These are phyloP conservation scores for Oldenlandia corymbosa DNA, from an alignment of 257 asterid genomes.

Conservation along the genomic window DNA sequence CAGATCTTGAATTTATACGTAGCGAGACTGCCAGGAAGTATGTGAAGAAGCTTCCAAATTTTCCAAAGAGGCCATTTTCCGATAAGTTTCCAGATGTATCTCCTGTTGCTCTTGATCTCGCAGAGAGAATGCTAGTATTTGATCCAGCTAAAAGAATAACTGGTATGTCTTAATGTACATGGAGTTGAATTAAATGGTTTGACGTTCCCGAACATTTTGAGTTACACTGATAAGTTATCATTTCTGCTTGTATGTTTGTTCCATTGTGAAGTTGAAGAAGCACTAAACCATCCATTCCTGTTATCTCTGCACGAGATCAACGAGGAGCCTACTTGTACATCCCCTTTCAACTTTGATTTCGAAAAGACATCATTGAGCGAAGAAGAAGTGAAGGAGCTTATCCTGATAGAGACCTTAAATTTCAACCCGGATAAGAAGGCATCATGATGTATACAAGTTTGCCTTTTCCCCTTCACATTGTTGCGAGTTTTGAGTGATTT, in stretches of 20 bases:
- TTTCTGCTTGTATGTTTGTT: conserved; percentile 1
- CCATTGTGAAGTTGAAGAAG: conserved; percentile 61
- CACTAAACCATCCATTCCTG: conserved; percentile 70
- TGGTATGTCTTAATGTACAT: conserved; percentile 35
- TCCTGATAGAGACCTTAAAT: conserved; percentile 69
- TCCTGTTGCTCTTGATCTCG: conserved; percentile 70
- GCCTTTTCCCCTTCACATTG: neutral
- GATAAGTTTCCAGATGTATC: conserved; percentile 57
- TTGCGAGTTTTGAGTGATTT: conserved; percentile 10
- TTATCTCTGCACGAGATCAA: conserved; percentile 85
- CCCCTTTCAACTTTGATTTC: conserved; percentile 73
- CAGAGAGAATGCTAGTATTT: conserved; percentile 68
- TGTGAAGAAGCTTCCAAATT: conserved; percentile 66
- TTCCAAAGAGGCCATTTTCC: conserved; percentile 51
- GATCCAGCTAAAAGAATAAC: conserved; percentile 86
- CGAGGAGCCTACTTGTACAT: conserved; percentile 72
- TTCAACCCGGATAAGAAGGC: conserved; percentile 55
- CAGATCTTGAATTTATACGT: conserved; percentile 79
- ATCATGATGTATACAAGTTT: neutral
- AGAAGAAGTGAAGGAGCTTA: conserved; percentile 82
- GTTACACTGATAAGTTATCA: conserved; percentile 12
- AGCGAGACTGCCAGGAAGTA: conserved; percentile 70
- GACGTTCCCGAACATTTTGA: neutral
- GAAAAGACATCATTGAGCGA: conserved; percentile 70
- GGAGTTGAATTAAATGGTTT: neutral